Base-by-base conservation (phyloP, 2,329 filamentous ascomycete genomes). In the Colletotrichum sansevieriae region DNA sequence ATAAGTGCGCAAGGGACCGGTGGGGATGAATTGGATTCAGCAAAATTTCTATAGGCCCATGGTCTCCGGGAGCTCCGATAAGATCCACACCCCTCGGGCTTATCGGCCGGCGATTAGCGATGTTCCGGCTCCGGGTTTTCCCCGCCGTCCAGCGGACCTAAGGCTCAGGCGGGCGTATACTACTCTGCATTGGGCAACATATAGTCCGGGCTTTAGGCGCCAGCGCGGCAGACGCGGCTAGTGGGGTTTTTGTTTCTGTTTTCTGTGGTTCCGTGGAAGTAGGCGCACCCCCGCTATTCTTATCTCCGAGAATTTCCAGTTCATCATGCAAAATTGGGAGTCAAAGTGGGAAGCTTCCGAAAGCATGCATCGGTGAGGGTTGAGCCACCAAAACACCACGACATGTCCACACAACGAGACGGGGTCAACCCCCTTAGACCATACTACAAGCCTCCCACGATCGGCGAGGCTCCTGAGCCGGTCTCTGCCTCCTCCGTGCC, bases 391-490 rank as follows among this genome's bases (percentile, higher is more conserved):
- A 54, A n/a, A 41, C 22, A 37, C 60, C 44, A 13, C 73, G 79
- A 71, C 71, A 87, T 85, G 84, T 77, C 83, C 73, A 77, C 80
- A 71, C 78, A 80, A 60, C 76, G 78, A 75, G 82, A 85, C 70
- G 83, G 79, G 70, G 79, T 85, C 69, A 92, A 92, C 74, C 90
- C 90, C 66, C 82, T 92, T 65, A 85, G 90, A 70, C 90, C 90
- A 18, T 92, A 92, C 81, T 92, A 92, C 77, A 89, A 90, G 72
- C 86, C 86, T 43, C 86, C 86, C 11, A 82, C 84, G n/a, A 87
- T 88, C 65, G 84, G 84, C 63, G 83, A 86, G 59, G 76, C 81
- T 39, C 73, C 79, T 47, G 79, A 82, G 44, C 72, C 78, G 51
- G 76, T 76, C 66, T 72, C 80, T 63, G 62, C 51, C 9, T 75